A percentile compares a stretch with the other conserved stretches of the same genome.
Conservation (phyloP, 2,329 filamentous ascomycete species). For the Alternaria incomplexa region DNA sequence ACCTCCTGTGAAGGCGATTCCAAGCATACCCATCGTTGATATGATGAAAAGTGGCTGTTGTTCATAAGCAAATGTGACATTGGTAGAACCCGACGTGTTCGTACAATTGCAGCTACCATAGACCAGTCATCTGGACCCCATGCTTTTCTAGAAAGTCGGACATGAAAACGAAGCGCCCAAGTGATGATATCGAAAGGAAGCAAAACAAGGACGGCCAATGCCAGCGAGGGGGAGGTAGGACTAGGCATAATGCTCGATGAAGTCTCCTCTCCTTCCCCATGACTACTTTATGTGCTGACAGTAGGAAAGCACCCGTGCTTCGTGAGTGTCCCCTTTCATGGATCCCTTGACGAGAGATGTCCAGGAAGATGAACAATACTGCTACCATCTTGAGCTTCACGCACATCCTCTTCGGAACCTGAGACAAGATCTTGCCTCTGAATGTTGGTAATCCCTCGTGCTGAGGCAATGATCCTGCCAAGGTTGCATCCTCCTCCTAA, state of each 20-base stretch:
- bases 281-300: background rate
- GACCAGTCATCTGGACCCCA: constrained; percentile 42
- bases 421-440: background rate
- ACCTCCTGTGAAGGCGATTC: constrained; percentile 19
- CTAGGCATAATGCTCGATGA: background rate
- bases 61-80: background rate
- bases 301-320: background rate
- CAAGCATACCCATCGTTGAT: constrained; percentile 16
- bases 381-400: background rate
- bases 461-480: background rate
- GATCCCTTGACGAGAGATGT: background rate
- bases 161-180: constrained; percentile 19
- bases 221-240: constrained; percentile 13
- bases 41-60: constrained; percentile 12
- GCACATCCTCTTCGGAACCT: background rate
- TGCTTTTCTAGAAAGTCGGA: constrained; percentile 19
- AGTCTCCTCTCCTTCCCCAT: background rate
- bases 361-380: background rate
- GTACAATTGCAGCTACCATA: constrained; percentile 25
- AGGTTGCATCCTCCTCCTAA: background rate
- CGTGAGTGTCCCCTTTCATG: background rate
- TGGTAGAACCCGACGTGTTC: background rate
- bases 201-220: constrained; percentile 11
- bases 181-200: constrained; percentile 17
- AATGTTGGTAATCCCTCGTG: background rate